Percentiles rank a stretch among this genome's conserved stretches.
phyloP scores from a whole-genome alignment of 129 eudicot species.

The Silybum marianum region DNA sequence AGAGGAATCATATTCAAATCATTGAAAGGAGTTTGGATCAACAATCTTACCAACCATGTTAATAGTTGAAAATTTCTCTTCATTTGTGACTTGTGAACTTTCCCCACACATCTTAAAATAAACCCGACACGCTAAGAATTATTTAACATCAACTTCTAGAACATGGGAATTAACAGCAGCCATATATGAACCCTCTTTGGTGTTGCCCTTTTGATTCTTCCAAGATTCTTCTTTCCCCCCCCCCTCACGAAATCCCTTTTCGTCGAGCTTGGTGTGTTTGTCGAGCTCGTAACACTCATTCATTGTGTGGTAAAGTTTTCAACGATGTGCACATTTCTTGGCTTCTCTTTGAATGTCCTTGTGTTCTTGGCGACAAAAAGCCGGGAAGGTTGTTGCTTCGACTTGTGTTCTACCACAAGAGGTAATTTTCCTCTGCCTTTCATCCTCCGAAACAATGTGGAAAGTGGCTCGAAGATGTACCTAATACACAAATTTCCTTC shows the following conservation, averaged over 20 bases:
- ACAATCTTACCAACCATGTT: slow-evolving; percentile 20
- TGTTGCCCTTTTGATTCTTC: not conserved
- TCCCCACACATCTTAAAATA: not conserved
- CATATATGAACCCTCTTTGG: not conserved
- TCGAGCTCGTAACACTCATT: not conserved
- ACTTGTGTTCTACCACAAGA: not conserved
- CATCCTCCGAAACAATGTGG: too few species aligned
- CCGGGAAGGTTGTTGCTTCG: not conserved
- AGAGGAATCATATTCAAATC: too few species aligned
- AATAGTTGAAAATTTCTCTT: not conserved
- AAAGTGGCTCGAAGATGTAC: too few species aligned
- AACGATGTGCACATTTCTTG: not conserved
- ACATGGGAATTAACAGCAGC: not conserved
- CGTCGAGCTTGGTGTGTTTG: too few species aligned
- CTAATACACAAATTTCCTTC: too few species aligned
- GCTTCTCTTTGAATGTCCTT: not conserved
- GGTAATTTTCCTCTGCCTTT: too few species aligned
- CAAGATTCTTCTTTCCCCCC: not conserved
- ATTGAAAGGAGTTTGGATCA: too few species aligned
- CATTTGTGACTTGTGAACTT: not conserved
- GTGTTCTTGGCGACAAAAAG: not conserved
- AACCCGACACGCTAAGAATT: too few species aligned
- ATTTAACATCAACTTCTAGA: not conserved
- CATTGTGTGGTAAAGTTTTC: not conserved
- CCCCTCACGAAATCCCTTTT: not conserved